Conservation (phyloP, 805 yeast genomes). For the Diddensiella transvaalensis region DNA sequence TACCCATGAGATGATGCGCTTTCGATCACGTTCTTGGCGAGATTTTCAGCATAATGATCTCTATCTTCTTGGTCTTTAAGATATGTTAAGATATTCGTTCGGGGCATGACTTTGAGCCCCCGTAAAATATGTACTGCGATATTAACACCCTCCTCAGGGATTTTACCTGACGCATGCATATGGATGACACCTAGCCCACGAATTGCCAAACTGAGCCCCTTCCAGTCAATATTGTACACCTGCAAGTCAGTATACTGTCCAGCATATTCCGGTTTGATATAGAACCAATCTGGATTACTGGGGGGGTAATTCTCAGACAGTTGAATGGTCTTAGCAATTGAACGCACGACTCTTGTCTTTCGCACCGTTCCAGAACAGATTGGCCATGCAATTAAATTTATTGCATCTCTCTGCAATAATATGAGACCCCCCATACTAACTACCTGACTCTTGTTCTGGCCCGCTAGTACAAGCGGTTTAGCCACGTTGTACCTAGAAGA, state of each 20-base stretch:
- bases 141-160: constrained; percentile 28
- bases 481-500: constrained; percentile 22
- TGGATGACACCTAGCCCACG: constrained; percentile 35
- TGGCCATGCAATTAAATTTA: constrained; percentile 31
- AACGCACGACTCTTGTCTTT: constrained; percentile 21
- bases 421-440: constrained; percentile 36
- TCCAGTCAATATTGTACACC: constrained; percentile 16
- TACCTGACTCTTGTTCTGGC: constrained; percentile 29
- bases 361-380: constrained; percentile 26
- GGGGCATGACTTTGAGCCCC: constrained; percentile 25
- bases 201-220: constrained; percentile 27
- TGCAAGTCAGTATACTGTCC: constrained; percentile 7
- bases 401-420: constrained; percentile 22
- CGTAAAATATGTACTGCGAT: constrained; percentile 25
- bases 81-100: constrained; percentile 26
- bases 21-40: background rate
- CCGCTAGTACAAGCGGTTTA: constrained; percentile 24
- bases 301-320: constrained; percentile 12
- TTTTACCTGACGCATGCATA: constrained; percentile 29
- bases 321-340: constrained; percentile 24
- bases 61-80: constrained; percentile 4
- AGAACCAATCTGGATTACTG: constrained; percentile 27
- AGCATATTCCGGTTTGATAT: constrained; percentile 13
- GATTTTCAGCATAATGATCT: background rate
- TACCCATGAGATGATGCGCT: background rate